These are phyloP conservation scores for Ascochyta fabae DNA, from an alignment of 2,329 filamentous ascomycete genomes.

Conservation along the genomic window DNA sequence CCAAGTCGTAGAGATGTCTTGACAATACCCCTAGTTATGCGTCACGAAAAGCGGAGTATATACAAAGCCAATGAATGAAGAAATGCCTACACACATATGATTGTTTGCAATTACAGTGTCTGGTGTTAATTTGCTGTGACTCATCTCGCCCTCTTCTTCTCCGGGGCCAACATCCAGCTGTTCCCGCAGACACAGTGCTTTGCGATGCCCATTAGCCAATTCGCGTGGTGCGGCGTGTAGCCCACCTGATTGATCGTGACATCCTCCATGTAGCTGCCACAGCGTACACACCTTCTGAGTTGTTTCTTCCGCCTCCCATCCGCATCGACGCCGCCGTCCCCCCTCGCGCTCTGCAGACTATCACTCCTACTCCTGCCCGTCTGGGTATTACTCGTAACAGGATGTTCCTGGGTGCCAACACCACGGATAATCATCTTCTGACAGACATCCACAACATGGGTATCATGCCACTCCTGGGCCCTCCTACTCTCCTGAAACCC, in stretches of 20 bases:
- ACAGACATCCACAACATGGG: constrained; percentile 64
- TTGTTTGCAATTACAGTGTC: neutral
- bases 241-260: constrained; percentile 41
- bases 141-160: constrained; percentile 25
- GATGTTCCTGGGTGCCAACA: constrained; percentile 33
- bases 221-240: constrained; percentile 39
- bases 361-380: constrained; percentile 29
- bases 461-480: constrained; percentile 66
- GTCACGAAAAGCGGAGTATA: constrained; percentile 27
- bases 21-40: constrained; percentile 21
- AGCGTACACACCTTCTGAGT: constrained; percentile 52
- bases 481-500: constrained; percentile 66
- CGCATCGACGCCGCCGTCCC: constrained; percentile 4
- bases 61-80: constrained; percentile 30
- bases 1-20: constrained; percentile 64
- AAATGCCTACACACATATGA: constrained; percentile 7
- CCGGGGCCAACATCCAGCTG: constrained; percentile 45
- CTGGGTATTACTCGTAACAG: constrained; percentile 10
- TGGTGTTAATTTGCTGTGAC: neutral
- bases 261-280: constrained; percentile 57
- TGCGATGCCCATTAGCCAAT: constrained; percentile 47
- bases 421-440: constrained; percentile 57
- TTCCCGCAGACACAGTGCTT: constrained; percentile 50
- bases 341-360: constrained; percentile 24
- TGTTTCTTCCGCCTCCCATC: constrained; percentile 23